Conservation (phyloP, 164 flowering plant genomes). For the Annona squamosa region DNA sequence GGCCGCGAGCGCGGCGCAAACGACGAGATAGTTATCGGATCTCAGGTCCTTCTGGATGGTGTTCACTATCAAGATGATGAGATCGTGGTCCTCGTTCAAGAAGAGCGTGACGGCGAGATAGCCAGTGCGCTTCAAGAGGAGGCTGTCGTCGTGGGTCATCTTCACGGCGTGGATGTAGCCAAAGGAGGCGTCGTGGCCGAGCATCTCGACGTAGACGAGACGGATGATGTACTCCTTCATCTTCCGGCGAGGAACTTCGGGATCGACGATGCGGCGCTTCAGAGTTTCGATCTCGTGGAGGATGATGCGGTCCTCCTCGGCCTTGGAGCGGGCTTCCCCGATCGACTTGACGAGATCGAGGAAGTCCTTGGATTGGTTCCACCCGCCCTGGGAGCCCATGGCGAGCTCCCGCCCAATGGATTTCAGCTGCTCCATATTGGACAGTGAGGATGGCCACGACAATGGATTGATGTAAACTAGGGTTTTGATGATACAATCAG, state of each 20-base stretch:
- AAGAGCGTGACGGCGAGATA: conserved; percentile 91
- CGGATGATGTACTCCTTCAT: conserved; percentile 96
- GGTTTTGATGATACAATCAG: neutral
- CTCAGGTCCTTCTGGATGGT: conserved; percentile 96
- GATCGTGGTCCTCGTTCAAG: conserved; percentile 84
- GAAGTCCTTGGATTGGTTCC: conserved; percentile 90
- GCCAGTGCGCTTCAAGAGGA: conserved; percentile 75
- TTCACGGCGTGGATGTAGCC: conserved; percentile 98
- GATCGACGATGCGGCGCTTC: conserved; percentile 62
- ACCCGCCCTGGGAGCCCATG: conserved; percentile 90
- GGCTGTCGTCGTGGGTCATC: conserved; percentile 85
- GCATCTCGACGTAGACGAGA: conserved; percentile 87
- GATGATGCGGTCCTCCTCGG: conserved; percentile 95
- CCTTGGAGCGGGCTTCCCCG: conserved; percentile 94
- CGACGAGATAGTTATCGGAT: conserved; percentile 80
- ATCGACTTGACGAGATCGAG: conserved; percentile 92
- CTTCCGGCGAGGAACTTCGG: conserved; percentile 82
- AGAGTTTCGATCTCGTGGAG: conserved; percentile 80
- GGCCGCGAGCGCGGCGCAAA: conserved; percentile 83
- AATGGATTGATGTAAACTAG: neutral
- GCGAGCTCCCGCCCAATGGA: conserved; percentile 97
- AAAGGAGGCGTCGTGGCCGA: conserved; percentile 97
- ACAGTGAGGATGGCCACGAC: neutral
- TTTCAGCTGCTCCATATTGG: conserved; percentile 84
- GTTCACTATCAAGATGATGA: conserved; percentile 88